Conservation (phyloP, 2,329 filamentous ascomycete genomes). For the Aureobasidium sp. region DNA sequence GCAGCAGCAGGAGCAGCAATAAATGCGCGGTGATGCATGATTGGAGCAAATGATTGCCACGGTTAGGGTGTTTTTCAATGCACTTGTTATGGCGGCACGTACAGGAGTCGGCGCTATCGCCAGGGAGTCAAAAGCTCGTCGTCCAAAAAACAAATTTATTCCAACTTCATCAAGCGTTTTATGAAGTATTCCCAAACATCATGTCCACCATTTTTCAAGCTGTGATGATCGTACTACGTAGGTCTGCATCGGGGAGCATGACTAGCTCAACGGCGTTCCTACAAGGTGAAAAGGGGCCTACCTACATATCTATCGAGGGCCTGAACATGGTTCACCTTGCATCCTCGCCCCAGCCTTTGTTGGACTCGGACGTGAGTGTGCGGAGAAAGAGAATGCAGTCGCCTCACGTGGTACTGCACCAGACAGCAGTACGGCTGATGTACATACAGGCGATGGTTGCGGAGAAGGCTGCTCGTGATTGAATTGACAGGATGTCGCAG, state of each 20-base stretch:
- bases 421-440: background rate
- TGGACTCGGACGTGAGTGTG: background rate
- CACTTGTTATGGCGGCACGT: slow-evolving; percentile 14
- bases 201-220: background rate
- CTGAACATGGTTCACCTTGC: background rate
- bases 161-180: slow-evolving; percentile 9
- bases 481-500: background rate
- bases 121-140: slow-evolving; percentile 13
- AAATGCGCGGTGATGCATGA: slow-evolving; percentile 14
- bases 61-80: slow-evolving; percentile 13
- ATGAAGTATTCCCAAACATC: background rate
- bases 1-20: slow-evolving; percentile 19
- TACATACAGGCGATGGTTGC: background rate
- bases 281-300: background rate
- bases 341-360: background rate
- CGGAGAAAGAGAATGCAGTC: background rate
- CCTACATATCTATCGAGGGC: background rate
- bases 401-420: background rate
- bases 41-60: slow-evolving; percentile 10
- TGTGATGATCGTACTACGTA: background rate
- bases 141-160: slow-evolving; percentile 12
- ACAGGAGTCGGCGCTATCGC: slow-evolving; percentile 14
- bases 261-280: background rate
- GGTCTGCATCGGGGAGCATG: background rate
- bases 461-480: background rate